phyloP scores from a whole-genome alignment of 805 yeast genomes.

The Myxozyma sirexii region DNA sequence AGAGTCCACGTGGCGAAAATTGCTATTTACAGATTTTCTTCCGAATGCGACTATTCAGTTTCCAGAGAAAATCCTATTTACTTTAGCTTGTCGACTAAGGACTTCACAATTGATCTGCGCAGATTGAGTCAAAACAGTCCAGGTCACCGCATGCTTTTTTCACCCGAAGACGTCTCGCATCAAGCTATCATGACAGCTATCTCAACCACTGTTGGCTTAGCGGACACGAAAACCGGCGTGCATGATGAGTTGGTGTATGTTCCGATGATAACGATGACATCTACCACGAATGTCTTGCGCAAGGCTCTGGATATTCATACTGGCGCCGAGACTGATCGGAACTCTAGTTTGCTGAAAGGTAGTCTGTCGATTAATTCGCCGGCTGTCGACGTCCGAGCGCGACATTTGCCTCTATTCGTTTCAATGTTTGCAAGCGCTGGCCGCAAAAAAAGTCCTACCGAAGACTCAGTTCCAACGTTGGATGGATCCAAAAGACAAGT shows the following conservation, averaged over 20 bases:
- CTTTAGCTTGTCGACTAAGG: slow-evolving; percentile 38
- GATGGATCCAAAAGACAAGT: not conserved
- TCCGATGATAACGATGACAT: slow-evolving; percentile 44
- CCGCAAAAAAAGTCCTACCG: not conserved
- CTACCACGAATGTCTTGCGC: slow-evolving; percentile 44
- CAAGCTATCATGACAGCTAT: slow-evolving; percentile 44
- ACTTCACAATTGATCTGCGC: slow-evolving; percentile 44
- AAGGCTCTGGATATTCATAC: slow-evolving; percentile 42
- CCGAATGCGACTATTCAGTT: slow-evolving; percentile 1
- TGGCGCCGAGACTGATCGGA: slow-evolving; percentile 34
- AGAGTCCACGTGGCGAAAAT: slow-evolving; percentile 43
- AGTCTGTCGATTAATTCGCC: slow-evolving; percentile 44
- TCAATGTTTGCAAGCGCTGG: slow-evolving; percentile 18
- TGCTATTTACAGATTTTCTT: slow-evolving; percentile 41
- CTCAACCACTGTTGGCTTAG: slow-evolving; percentile 43
- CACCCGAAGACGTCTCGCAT: slow-evolving; percentile 44
- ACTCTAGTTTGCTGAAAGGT: slow-evolving; percentile 40
- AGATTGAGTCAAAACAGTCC: slow-evolving; percentile 46
- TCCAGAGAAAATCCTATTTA: slow-evolving; percentile 8
- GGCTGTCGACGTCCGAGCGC: slow-evolving; percentile 44
- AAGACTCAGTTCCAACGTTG: not conserved
- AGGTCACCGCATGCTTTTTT: slow-evolving; percentile 45
- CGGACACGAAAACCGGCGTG: slow-evolving; percentile 30
- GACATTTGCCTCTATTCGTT: slow-evolving; percentile 42
- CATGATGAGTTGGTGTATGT: slow-evolving; percentile 46